phyloP scores from a whole-genome alignment of 495 filamentous ascomycete species.

The Aspergillus affinis region DNA sequence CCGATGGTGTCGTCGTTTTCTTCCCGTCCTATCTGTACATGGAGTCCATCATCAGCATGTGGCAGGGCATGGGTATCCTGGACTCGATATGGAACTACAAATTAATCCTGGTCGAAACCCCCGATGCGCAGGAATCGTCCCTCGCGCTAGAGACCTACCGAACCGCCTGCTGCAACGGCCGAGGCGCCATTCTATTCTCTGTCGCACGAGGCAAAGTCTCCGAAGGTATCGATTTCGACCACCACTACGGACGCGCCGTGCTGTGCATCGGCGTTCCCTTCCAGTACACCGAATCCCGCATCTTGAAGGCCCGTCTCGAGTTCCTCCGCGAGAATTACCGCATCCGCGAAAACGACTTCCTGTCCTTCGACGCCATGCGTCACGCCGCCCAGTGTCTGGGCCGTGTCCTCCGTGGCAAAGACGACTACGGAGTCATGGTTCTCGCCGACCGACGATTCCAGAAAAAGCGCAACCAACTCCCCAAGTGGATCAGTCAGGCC shows the following conservation, averaged over 20 bases:
- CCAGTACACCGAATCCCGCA: constrained; percentile 97
- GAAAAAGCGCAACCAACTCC: constrained; percentile 84
- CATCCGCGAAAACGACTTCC: constrained; percentile 95
- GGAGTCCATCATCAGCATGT: constrained; percentile 98
- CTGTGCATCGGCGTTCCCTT: constrained; percentile 96
- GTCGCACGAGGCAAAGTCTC: constrained; percentile 96
- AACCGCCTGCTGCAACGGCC: constrained; percentile 94
- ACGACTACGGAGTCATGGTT: constrained; percentile 99
- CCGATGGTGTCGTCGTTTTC: constrained; percentile 97
- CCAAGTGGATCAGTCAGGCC: constrained; percentile 95
- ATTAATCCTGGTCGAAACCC: constrained; percentile 95
- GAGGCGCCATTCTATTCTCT: constrained; percentile 89
- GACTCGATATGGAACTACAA: constrained; percentile 99
- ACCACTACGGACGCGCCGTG: constrained; percentile 97
- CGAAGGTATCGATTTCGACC: constrained; percentile 98
- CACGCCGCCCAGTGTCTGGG: constrained; percentile 97
- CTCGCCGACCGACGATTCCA: constrained; percentile 89
- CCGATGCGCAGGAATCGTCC: constrained; percentile 94
- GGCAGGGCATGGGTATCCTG: constrained; percentile 96
- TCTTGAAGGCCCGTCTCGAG: constrained; percentile 92
- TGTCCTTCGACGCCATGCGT: constrained; percentile 98
- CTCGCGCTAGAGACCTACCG: constrained; percentile 95
- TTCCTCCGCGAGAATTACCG: constrained; percentile 96
- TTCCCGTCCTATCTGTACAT: constrained; percentile 99
- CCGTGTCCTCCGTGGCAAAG: constrained; percentile 92